A percentile compares a stretch with the other conserved stretches of the same genome.
These are phyloP conservation scores for Chaetomidium leptoderma DNA, from an alignment of 495 filamentous ascomycete species.

Conservation along the genomic window DNA sequence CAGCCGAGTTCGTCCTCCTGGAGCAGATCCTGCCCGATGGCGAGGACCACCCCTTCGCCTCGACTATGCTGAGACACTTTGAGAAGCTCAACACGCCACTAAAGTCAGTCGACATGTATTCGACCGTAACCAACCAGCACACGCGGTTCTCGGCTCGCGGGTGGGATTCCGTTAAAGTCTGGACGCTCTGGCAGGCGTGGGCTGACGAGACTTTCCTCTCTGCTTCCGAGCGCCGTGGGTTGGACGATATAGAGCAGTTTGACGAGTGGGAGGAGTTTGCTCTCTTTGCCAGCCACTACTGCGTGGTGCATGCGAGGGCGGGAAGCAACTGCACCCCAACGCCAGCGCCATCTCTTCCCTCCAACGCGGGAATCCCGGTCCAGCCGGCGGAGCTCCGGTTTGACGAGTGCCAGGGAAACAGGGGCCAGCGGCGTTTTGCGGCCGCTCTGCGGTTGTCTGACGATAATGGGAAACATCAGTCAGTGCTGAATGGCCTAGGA, in stretches of 20 bases:
- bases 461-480: slow-evolving; percentile 16
- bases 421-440: slow-evolving; percentile 42
- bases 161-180: slow-evolving; percentile 58
- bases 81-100: slow-evolving; percentile 72
- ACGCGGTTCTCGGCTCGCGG: slow-evolving; percentile 60
- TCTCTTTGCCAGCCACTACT: slow-evolving; percentile 81
- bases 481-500: slow-evolving; percentile 51
- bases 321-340: background rate
- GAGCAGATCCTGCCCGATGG: slow-evolving; percentile 84
- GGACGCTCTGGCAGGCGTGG: slow-evolving; percentile 78
- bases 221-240: slow-evolving; percentile 45
- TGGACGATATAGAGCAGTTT: slow-evolving; percentile 74
- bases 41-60: slow-evolving; percentile 72
- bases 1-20: slow-evolving; percentile 71
- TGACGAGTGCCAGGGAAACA: slow-evolving; percentile 29
- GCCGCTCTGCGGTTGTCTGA: slow-evolving; percentile 27
- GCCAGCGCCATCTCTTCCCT: background rate
- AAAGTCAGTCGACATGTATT: slow-evolving; percentile 67
- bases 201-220: slow-evolving; percentile 57
- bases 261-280: slow-evolving; percentile 97
- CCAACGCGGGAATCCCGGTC: background rate
- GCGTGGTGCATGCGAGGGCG: slow-evolving; percentile 61
- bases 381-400: slow-evolving; percentile 20
- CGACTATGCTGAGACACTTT: slow-evolving; percentile 84
- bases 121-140: slow-evolving; percentile 57